phyloP scores from a whole-genome alignment of 129 eudicot species.

The Dittrichia graveolens region DNA sequence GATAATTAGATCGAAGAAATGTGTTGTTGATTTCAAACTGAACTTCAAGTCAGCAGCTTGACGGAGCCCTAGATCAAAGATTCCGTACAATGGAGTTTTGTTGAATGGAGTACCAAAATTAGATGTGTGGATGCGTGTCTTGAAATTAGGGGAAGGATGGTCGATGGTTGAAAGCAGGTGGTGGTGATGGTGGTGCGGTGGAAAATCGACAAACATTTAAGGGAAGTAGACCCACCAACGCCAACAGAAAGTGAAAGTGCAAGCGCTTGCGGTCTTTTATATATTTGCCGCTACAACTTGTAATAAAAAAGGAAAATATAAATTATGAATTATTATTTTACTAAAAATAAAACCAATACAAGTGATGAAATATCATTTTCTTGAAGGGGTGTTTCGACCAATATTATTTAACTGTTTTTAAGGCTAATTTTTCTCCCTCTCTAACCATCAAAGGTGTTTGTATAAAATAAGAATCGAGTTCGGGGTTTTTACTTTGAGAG shows the following conservation, averaged over 20 bases:
- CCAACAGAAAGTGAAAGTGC: constrained; percentile 30
- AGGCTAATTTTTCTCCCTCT: no score
- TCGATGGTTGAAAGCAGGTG: constrained; percentile 20
- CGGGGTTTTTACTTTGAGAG: no score
- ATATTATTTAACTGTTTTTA: no score
- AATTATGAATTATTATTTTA: no score
- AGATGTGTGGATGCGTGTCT: constrained; percentile 18
- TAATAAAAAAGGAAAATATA: not conserved
- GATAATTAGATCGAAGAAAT: constrained; percentile 22
- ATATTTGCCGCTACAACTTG: constrained; percentile 25
- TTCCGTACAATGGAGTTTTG: not conserved
- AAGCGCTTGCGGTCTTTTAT: constrained; percentile 19
- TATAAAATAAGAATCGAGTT: no score
- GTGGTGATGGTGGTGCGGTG: constrained; percentile 27
- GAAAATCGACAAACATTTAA: constrained; percentile 6
- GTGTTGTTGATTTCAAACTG: not conserved
- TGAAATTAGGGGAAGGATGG: constrained; percentile 30
- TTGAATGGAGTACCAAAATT: not conserved
- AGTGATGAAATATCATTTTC: no score
- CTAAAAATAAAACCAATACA: no score
- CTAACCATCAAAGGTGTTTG: no score
- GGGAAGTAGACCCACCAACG: constrained; percentile 26
- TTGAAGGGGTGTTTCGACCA: no score
- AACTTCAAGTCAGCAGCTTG: constrained; percentile 10
- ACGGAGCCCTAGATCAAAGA: constrained; percentile 23